Conservation (phyloP, 129 eudicot genomes). For the Lactuca sativa region DNA sequence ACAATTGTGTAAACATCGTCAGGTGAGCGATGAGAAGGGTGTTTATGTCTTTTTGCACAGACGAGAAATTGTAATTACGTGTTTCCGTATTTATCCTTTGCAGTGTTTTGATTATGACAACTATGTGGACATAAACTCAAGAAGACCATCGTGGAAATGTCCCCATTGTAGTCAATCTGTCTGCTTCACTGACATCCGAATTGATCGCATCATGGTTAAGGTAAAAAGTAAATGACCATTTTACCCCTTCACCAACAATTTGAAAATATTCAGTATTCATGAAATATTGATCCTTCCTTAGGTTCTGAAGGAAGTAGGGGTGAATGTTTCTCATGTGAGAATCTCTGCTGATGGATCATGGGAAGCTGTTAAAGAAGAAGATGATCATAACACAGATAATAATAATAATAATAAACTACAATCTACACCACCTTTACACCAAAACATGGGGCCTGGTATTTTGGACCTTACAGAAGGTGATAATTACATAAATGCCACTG, state of each 20-base stretch:
- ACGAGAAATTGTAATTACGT: background rate
- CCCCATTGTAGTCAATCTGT: constrained; percentile 81
- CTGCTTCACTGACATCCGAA: constrained; percentile 67
- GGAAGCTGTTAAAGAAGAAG: constrained; percentile 46
- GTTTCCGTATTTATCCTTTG: background rate
- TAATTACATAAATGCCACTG: constrained; percentile 31
- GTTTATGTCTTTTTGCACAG: too few species aligned
- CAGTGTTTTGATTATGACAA: constrained; percentile 86
- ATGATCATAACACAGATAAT: constrained; percentile 30
- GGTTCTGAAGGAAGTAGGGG: constrained; percentile 65
- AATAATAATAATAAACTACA: constrained; percentile 17
- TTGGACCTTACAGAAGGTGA: constrained; percentile 61
- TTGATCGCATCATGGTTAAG: constrained; percentile 73
- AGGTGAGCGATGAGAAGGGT: constrained; percentile 38
- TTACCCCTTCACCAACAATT: background rate
- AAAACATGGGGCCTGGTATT: constrained; percentile 27
- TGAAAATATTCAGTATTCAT: too few species aligned
- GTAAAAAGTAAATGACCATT: constrained; percentile 39
- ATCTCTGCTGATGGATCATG: constrained; percentile 77
- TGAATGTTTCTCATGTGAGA: constrained; percentile 47
- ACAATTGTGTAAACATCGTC: constrained; percentile 71
- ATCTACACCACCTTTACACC: constrained; percentile 30
- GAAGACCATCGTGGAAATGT: constrained; percentile 92
- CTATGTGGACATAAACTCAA: constrained; percentile 74
- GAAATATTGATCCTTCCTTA: constrained; percentile 13